Base-by-base conservation (phyloP, 192 early-diverging fungal genomes). In the Neocallimastix lanati region DNA sequence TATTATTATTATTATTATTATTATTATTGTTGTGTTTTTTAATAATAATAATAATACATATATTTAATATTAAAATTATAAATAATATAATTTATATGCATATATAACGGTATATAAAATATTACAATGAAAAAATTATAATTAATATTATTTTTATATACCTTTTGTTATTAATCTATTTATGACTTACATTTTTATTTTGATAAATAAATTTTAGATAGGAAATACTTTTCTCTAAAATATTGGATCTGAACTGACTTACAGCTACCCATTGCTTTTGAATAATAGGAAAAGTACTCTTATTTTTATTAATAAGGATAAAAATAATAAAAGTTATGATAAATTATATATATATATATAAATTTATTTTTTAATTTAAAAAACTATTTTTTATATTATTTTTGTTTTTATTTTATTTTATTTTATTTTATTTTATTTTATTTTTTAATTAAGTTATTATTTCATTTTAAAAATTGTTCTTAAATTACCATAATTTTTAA, bases 241-340 rank as follows among this genome's bases (percentile, higher is more conserved):
- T 95, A 80, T 95, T 92, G 1, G 85, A 67, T n/a, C 86, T 88
- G 78, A 95, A 93, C 67, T 90, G 90, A 37, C 87, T 88, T 15
- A 95, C 88, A 4, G 93, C 91, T 81, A 94, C 92, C 94, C 94
- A 95, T 82, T 95, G 94, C 11, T 92, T 87, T 77, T 91, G 90
- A 29, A 94, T 89, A 1, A 95, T 90, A 1, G 93, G 93, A 82
- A 95, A 95, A n/a, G 90, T 88, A 29, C 81, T 80, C 89, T 93
- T 16, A 0, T 13, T 50, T 21, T 21, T 21, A 50, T 4, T 4
- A 21, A 3, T 21, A 50, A 50, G 16, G 21, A 82, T 25, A 33
- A 79, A 28, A 77, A 50, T 25, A 29, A 79, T 79, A 35, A 12
- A 29, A 29, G 29, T 58, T 21, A 78, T 36, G 13, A 78, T 38